Base-by-base conservation (phyloP, 805 yeast species). In the Pichia occidentalis region DNA sequence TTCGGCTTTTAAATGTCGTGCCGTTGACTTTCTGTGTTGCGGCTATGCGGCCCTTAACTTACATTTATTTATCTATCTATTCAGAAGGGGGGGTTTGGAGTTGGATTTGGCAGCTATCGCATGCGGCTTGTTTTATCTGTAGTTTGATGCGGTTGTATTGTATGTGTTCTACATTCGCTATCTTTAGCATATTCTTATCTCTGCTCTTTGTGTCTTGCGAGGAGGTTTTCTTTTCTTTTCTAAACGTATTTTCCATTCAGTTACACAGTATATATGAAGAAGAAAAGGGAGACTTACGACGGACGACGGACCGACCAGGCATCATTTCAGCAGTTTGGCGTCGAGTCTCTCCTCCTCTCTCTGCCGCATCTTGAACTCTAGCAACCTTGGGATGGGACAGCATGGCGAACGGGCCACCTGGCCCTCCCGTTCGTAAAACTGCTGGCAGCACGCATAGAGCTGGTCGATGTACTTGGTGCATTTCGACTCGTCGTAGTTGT, bases 1-100 rank as follows among this genome's bases (percentile, higher is more conserved):
- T 61, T 69, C 70, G 74, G 73, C 71, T 69, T 55, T 45, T 61
- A 22, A 63, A 64, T 68, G 80, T 68, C 80, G 79, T 65, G 73
- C 70, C 67, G n/a, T 51, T 49, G 53, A 50, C 44, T 51, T 52
- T 44, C 42, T 32, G 46, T 67, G 63, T 67, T 56, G 57, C 58
- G 66, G 64, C 75, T 68, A 71, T 75, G 85, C 85, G 82, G 86
- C 73, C 77, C 80, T 70, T 71, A 74, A 78, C 84, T 64, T 55
- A 80, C 82, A 80, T 64, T 43, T 47, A 29, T 22, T 20, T 25
- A 9, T 24, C 20, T 22, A 19, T 7, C 11, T 21, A 5, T 18
- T n/a, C 17, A 12, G 22, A 12, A 30, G 27, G 23, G 29, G 33
- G 23, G 29, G 26, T 27, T 28, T 22, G 37, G 12, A 29, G 17